Conservation (phyloP, 179 eudicot species). For the Spergularia azorica region DNA sequence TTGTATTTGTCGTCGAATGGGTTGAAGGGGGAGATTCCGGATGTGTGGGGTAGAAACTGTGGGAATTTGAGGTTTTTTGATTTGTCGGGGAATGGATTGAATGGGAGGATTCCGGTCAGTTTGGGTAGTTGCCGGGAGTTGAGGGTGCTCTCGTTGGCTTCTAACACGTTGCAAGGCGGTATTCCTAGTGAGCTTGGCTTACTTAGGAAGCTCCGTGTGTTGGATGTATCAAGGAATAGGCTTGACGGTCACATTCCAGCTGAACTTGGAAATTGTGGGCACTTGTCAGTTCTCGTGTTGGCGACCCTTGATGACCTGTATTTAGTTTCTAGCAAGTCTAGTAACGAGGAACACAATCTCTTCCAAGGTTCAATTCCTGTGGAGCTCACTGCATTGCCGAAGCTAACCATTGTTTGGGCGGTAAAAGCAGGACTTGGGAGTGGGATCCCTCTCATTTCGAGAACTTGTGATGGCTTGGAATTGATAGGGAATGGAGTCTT, state of each 20-base stretch:
- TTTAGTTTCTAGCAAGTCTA: conserved; percentile 15
- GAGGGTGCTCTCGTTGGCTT: conserved; percentile 47
- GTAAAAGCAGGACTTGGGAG: conserved; percentile 67
- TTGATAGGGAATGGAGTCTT: conserved; percentile 50
- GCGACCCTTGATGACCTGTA: conserved; percentile 35
- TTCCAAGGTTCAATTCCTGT: conserved; percentile 62
- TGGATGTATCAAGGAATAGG: conserved; percentile 59
- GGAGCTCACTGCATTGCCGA: conserved; percentile 53
- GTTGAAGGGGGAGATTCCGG: conserved; percentile 45
- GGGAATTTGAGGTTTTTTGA: conserved; percentile 53
- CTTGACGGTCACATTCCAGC: conserved; percentile 51
- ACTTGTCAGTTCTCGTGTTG: conserved; percentile 56
- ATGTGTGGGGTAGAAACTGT: conserved; percentile 50
- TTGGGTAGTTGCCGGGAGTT: conserved; percentile 49
- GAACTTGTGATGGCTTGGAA: conserved; percentile 52
- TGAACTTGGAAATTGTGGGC: conserved; percentile 44
- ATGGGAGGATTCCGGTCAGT: conserved; percentile 46
- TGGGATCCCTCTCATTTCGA: conserved; percentile 54
- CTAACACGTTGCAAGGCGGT: conserved; percentile 49
- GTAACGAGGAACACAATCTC: conserved; percentile 51
- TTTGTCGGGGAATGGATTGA: conserved; percentile 52
- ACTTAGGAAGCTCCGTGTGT: conserved; percentile 50
- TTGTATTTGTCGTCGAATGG: conserved; percentile 54
- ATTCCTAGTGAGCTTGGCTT: conserved; percentile 52
- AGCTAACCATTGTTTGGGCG: conserved; percentile 76